A percentile compares a stretch with the other conserved stretches of the same genome.
Conservation (phyloP, 148 eudicot genomes). For the Nepenthes gracilis region DNA sequence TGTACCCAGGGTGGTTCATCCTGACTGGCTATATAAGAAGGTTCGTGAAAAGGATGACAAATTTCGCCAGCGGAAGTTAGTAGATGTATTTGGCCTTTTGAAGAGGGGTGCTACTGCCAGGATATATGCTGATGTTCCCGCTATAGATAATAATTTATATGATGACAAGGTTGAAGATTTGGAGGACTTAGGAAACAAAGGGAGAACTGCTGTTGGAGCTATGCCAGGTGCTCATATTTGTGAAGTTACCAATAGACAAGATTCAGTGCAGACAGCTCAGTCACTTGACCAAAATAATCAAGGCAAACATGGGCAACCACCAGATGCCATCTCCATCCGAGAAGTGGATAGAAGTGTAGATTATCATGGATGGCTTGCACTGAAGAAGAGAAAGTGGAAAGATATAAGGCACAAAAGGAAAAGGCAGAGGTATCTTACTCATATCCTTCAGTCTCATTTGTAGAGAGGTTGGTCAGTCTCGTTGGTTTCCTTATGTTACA, state of each 20-base stretch:
- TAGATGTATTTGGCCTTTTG: conserved; percentile 53
- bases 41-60: conserved; percentile 96
- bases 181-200: conserved; percentile 63
- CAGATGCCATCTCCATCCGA: conserved; percentile 20
- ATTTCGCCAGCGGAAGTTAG: conserved; percentile 80
- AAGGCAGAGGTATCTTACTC: conserved; percentile 46
- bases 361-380: conserved; percentile 88
- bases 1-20: conserved; percentile 97
- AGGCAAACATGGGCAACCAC: conserved; percentile 14
- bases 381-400: conserved; percentile 91
- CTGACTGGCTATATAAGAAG: conserved; percentile 95
- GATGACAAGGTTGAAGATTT: conserved; percentile 42
- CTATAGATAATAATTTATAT: conserved; percentile 15
- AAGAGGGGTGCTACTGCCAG: conserved; percentile 22
- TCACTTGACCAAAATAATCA: conserved; percentile 17
- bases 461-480: background rate
- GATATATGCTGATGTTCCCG: conserved; percentile 17
- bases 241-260: conserved; percentile 30
- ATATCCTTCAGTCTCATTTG: background rate
- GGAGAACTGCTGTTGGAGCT: conserved; percentile 28
- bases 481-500: background rate
- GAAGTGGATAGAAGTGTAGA: conserved; percentile 59
- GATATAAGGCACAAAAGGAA: conserved; percentile 66
- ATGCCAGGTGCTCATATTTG: conserved; percentile 57
- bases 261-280: conserved; percentile 16